Evolutionary conservation across 164 flowering plant genomes (phyloP).

Genomic region (Tetracentron sinense): DNA sequence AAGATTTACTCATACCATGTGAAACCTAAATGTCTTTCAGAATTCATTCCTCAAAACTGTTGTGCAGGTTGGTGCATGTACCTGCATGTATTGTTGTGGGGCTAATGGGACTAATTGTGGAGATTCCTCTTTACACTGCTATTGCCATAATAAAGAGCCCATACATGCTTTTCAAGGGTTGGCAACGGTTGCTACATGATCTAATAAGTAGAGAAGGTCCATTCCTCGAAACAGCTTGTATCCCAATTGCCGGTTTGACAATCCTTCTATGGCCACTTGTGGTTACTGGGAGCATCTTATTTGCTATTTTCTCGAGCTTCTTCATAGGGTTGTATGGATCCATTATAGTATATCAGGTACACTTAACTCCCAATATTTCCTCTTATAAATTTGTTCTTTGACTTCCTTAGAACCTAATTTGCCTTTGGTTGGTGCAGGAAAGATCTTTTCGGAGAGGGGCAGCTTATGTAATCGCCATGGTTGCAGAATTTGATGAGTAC

Average conservation of each 20-base stretch:
- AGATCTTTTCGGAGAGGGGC: conserved; percentile 72
- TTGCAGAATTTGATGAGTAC: conserved; percentile 93
- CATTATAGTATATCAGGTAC: conserved; percentile 32
- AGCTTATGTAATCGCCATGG: conserved; percentile 85
- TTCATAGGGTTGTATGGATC: conserved; percentile 78
- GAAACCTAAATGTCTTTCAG: background rate
- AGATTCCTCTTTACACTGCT: conserved; percentile 68
- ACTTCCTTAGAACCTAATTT: too few species aligned
- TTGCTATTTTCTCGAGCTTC: conserved; percentile 69
- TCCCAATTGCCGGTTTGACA: conserved; percentile 90
- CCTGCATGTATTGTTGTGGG: conserved; percentile 76
- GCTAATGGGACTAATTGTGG: conserved; percentile 73
- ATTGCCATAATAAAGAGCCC: conserved; percentile 87
- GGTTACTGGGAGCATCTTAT: conserved; percentile 65
- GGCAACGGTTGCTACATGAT: conserved; percentile 77
- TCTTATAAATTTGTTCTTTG: too few species aligned
- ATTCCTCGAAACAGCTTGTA: conserved; percentile 88
- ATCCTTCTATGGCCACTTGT: conserved; percentile 90
- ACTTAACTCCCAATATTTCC: too few species aligned
- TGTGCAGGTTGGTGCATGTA: conserved; percentile 67
- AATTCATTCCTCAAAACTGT: background rate
- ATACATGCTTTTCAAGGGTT: conserved; percentile 81
- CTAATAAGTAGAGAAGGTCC: conserved; percentile 88
- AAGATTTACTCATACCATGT: background rate
- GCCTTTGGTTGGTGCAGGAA: conserved; percentile 43